These are phyloP conservation scores for Pinus tabuliformis DNA, from an alignment of 75 land plant genomes.

Conservation along the genomic window DNA sequence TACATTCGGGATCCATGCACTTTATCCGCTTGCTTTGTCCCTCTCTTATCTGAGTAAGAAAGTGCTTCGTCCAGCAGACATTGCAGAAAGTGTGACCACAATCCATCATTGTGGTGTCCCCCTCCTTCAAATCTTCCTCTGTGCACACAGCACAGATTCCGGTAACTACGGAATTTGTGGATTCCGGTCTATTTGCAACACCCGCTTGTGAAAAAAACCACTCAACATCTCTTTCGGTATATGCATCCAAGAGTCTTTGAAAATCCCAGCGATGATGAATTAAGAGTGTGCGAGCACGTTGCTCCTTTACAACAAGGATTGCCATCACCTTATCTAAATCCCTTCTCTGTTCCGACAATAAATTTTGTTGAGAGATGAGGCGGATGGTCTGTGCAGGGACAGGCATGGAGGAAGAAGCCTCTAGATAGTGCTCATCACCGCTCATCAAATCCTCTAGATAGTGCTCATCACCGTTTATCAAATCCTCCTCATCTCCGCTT, in stretches of 20 bases:
- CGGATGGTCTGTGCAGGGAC: no score
- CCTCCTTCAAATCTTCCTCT: slow-evolving; percentile 37
- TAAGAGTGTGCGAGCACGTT: slow-evolving; percentile 83
- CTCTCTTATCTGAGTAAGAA: slow-evolving; percentile 75
- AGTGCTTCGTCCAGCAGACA: slow-evolving; percentile 79
- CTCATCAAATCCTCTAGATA: no score
- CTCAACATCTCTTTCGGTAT: slow-evolving; percentile 65
- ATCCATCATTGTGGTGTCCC: slow-evolving; percentile 43
- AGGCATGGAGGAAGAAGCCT: no score
- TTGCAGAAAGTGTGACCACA: slow-evolving; percentile 78
- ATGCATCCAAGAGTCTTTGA: slow-evolving; percentile 48
- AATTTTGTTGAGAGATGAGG: slow-evolving; percentile 60
- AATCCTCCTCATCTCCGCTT: no score
- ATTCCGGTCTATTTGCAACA: slow-evolving; percentile 26
- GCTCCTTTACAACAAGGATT: slow-evolving; percentile 49
- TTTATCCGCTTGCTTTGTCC: slow-evolving; percentile 77
- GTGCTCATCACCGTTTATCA: no score
- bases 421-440: no score
- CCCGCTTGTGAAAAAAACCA: slow-evolving; percentile 76
- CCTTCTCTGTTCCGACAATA: slow-evolving; percentile 76
- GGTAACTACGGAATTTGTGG: slow-evolving; percentile 3
- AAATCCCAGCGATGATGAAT: slow-evolving; percentile 87
- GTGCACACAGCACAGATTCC: slow-evolving; percentile 72
- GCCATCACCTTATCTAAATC: slow-evolving; percentile 71
- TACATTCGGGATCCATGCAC: slow-evolving; percentile 81